phyloP scores from a whole-genome alignment of 108 stramenopile species.

The Conticribra weissflogii region DNA sequence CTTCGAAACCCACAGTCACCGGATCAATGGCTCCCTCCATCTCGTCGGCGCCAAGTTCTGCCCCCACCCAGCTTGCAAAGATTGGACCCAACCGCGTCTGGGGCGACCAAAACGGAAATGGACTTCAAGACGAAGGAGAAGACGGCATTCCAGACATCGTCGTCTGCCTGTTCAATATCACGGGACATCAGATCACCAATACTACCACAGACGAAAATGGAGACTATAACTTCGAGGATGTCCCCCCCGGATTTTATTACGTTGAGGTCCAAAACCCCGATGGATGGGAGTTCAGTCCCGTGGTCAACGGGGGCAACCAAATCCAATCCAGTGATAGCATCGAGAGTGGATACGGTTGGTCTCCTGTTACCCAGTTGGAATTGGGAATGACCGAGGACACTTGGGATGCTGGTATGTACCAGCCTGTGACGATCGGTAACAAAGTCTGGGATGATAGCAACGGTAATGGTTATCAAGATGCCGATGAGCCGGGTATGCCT shows the following conservation, averaged over 20 bases:
- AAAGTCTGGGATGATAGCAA: conserved; percentile 51
- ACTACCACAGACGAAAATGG: conserved; percentile 30
- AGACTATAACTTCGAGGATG: conserved; percentile 14
- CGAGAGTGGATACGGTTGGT: conserved; percentile 21
- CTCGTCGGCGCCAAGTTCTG: conserved; percentile 8
- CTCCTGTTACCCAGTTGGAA: conserved; percentile 14
- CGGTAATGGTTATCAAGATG: conserved; percentile 36
- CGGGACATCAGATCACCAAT: conserved; percentile 11
- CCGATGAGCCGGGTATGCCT: conserved; percentile 20
- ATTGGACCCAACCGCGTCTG: conserved; percentile 38
- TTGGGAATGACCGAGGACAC: conserved; percentile 11
- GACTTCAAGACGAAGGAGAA: conserved; percentile 35
- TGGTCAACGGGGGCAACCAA: conserved; percentile 37
- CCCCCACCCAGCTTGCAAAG: conserved; percentile 1
- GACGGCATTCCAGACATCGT: conserved; percentile 19
- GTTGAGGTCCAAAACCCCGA: conserved; percentile 25
- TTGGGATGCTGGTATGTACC: conserved; percentile 35
- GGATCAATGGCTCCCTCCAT: conserved; percentile 6
- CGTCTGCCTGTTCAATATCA: conserved; percentile 19
- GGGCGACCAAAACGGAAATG: conserved; percentile 34
- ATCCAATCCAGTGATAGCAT: conserved; percentile 18
- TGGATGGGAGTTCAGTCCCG: conserved; percentile 32
- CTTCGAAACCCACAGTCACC: conserved; percentile 3
- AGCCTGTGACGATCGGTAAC: conserved; percentile 39
- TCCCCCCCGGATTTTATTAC: conserved; percentile 24